Conservation (phyloP, 2,329 filamentous ascomycete genomes). For the Falciphora oryzae region DNA sequence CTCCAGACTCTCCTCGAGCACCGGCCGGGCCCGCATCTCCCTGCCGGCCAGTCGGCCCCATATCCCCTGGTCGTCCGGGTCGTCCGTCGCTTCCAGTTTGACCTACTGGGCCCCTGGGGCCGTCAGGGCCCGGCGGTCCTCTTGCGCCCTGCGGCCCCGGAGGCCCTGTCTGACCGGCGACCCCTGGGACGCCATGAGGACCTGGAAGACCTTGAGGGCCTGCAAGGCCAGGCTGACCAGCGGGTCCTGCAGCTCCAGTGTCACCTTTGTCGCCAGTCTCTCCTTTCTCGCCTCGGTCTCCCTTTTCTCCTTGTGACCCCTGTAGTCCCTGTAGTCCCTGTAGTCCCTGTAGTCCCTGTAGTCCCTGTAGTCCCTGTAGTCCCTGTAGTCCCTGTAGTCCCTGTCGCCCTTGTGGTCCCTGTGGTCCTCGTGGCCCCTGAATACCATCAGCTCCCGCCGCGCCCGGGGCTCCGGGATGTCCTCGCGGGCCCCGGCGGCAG, state of each 20-base stretch:
- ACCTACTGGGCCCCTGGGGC: not conserved
- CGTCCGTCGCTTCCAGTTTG: not conserved
- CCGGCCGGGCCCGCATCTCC: not conserved
- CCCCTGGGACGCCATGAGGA: not conserved
- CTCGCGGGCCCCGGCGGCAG: not conserved
- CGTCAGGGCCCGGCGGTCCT: not conserved
- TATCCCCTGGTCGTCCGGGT: not conserved
- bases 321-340: not conserved
- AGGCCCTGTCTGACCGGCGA: not conserved
- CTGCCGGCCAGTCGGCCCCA: not conserved
- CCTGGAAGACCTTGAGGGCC: slow-evolving; percentile 6
- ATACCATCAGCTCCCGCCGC: not conserved
- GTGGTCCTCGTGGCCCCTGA: not conserved
- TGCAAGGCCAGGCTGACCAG: slow-evolving; percentile 1
- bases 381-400: too few relatives aligned
- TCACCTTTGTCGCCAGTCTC: not conserved
- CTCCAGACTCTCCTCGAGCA: too few relatives aligned
- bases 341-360: too few relatives aligned
- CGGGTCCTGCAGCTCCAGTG: not conserved
- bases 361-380: not conserved
- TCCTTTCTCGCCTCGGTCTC: not conserved
- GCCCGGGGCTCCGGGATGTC: not conserved
- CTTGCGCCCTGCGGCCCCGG: not conserved
- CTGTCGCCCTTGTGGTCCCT: too few relatives aligned
- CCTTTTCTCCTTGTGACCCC: not conserved